Conservation (phyloP, 1,139 yeast genomes). For the Hyphopichia pseudoburtonii region DNA sequence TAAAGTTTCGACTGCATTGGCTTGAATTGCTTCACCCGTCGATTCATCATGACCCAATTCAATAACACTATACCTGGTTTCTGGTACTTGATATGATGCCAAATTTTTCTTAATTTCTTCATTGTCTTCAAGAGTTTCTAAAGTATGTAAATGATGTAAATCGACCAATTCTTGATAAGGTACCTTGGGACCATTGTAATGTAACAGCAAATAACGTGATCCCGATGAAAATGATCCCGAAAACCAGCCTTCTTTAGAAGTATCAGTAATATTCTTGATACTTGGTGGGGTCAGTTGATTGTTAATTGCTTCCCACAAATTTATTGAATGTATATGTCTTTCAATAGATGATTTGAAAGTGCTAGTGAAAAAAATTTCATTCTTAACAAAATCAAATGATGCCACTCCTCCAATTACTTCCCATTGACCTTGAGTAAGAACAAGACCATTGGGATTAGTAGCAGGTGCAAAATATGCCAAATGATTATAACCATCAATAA, state of each 20-base stretch:
- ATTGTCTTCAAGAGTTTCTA: slow-evolving; percentile 51
- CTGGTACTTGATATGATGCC: slow-evolving; percentile 49
- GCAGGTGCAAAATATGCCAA: slow-evolving; percentile 60
- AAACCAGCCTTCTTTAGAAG: slow-evolving; percentile 62
- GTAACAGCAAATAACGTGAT: slow-evolving; percentile 57
- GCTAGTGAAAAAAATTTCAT: slow-evolving; percentile 47
- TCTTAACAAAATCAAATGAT: slow-evolving; percentile 42
- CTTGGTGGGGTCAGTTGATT: slow-evolving; percentile 24
- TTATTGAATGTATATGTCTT: slow-evolving; percentile 52
- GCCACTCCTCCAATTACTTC: slow-evolving; percentile 52
- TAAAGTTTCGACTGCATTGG: slow-evolving; percentile 59
- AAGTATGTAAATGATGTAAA: slow-evolving; percentile 34
- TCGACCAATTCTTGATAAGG: slow-evolving; percentile 69
- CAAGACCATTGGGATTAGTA: slow-evolving; percentile 34
- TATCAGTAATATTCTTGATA: slow-evolving; percentile 53
- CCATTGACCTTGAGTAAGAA: slow-evolving; percentile 55
- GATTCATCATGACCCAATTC: slow-evolving; percentile 46
- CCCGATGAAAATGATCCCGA: slow-evolving; percentile 69
- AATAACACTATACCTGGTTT: slow-evolving; percentile 44
- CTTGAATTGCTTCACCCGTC: slow-evolving; percentile 38
- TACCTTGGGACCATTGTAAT: slow-evolving; percentile 63
- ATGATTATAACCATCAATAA: slow-evolving; percentile 53
- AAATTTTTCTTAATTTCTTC: slow-evolving; percentile 37
- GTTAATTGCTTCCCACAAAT: slow-evolving; percentile 30
- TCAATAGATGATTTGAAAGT: slow-evolving; percentile 53